Evolutionary conservation across 352 stramenopile genomes (phyloP), one percentile per base, ranked within the genome.

Genomic region (Phytophthora boehmeriae): DNA sequence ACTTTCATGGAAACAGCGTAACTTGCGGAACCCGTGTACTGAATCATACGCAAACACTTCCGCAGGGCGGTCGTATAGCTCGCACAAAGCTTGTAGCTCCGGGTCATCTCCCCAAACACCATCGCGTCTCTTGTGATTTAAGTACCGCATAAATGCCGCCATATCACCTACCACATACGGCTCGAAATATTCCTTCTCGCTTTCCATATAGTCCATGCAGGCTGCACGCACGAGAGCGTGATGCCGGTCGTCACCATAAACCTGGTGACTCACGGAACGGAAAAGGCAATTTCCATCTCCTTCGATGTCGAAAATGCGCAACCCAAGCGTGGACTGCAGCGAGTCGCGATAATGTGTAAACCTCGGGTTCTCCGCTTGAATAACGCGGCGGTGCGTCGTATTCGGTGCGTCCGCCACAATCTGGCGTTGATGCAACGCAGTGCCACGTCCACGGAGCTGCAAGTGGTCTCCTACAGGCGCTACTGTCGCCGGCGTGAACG

Each of bases 271-370:
- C 30, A 99, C 90, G 4, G 96, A 90, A 16, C 97, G 93, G 70
- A 99, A 99, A 10, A 99, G 73, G 66, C 97, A 99, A 75, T 99
- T 99, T 27, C 97, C 97, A 68, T 99, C 97, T 8, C 96, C 94
- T 54, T 97, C 82, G 45, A 98, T 89, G 9, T 78, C 55, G 56
- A 75, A 67, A 56, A 93, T 84, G 5, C 54, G 57, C 27, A 93
- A 62, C 11, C 73, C 71, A 19, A 86, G 54, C 1, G 59, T 50
- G 14, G 60, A 53, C 20, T 63, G 48, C 27, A 95, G 53, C 11
- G 82, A 80, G 23, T 85, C 64, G 6, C 71, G 78, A 48, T 95
- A 95, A 53, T 92, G 83, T 22, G 74, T 66, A 66, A 91, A 95
- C 27, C 76, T 78, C n/a, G 84, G 84, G 43, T 92, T 92, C 54